Base-by-base conservation (phyloP, 2,329 filamentous ascomycete genomes). In the Harringtonia aguacate region DNA sequence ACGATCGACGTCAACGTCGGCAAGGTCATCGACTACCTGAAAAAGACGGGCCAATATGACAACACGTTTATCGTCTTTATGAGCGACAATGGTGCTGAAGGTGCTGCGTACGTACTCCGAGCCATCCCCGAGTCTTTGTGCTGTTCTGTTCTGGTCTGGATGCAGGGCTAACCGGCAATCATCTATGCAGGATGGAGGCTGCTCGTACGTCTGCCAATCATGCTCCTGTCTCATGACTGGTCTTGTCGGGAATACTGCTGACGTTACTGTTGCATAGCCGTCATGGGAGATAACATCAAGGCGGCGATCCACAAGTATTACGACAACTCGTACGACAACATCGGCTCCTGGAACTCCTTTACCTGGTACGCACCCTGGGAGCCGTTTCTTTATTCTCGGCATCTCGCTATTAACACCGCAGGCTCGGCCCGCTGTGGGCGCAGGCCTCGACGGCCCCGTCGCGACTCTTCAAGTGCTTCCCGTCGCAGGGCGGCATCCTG, bases 1-100 rank as follows among this genome's bases (percentile, higher is more conserved):
- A 65, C 65, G 41, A 79, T 81, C 42, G 78, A 82, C 51, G 55
- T 56, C 46, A 77, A 79, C 46, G 68, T 82, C 17, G 77, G 77
- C 31, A 72, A 72, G 45, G 70, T 81, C 3, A 60, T 79, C 20
- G 61, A 73, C 30, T 73, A 79, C 51, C 66, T 81, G 3, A 62
- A 73, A 45, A 55, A 66, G 36, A 72, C 68, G 3, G 73, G 68
- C 45, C 75, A 81, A 54, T 63, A 76, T 1, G 77, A 81, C 49
- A 79, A 81, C 55, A 82, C 77, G 3, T 74, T 81, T 48, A 65
- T 82, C 41, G 68, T 72, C 53, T 81, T 81, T 64, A 72, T 80
- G 63, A 75, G 68, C 1, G 76, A 81, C 58, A 81, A 81, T 48
- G 58, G 59, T 2, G 59, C 59, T 18, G 58, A 61, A 36, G 60